Percentiles rank a stretch among this genome's conserved stretches.
These are phyloP conservation scores for Nakazawaea molendinolei DNA, from an alignment of 805 yeast genomes.

Conservation along the genomic window DNA sequence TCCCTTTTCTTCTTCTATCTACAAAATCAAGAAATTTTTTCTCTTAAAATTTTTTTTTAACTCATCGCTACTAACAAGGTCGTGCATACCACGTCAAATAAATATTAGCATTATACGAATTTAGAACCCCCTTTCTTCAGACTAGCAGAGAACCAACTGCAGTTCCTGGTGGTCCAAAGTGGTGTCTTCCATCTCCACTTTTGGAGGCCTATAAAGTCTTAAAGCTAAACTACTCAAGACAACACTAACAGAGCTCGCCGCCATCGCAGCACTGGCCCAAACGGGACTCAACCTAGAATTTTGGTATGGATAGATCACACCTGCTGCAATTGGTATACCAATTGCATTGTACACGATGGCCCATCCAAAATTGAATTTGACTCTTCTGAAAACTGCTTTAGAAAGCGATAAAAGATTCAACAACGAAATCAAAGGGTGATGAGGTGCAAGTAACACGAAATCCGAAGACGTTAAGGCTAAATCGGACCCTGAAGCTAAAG, in stretches of 20 bases:
- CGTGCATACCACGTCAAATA: not conserved
- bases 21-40: constrained; percentile 3
- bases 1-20: not conserved
- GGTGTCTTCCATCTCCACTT: constrained; percentile 10
- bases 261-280: constrained; percentile 68
- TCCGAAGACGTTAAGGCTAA: constrained; percentile 70
- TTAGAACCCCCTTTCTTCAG: too few relatives aligned
- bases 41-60: not conserved
- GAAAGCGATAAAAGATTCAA: constrained; percentile 49
- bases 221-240: constrained; percentile 49
- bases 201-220: constrained; percentile 36
- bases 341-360: constrained; percentile 49
- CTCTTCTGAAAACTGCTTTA: constrained; percentile 42
- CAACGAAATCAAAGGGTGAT: constrained; percentile 43
- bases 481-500: constrained; percentile 72
- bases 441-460: constrained; percentile 55
- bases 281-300: constrained; percentile 53
- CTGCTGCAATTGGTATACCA: constrained; percentile 63
- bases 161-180: not conserved
- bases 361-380: constrained; percentile 54
- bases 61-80: not conserved
- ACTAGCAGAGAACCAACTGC: not conserved
- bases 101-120: not conserved
- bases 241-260: constrained; percentile 51
- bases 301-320: constrained; percentile 50